Conservation (phyloP, 768 basidiomycete genomes). For the Phanerochaete sordida region DNA sequence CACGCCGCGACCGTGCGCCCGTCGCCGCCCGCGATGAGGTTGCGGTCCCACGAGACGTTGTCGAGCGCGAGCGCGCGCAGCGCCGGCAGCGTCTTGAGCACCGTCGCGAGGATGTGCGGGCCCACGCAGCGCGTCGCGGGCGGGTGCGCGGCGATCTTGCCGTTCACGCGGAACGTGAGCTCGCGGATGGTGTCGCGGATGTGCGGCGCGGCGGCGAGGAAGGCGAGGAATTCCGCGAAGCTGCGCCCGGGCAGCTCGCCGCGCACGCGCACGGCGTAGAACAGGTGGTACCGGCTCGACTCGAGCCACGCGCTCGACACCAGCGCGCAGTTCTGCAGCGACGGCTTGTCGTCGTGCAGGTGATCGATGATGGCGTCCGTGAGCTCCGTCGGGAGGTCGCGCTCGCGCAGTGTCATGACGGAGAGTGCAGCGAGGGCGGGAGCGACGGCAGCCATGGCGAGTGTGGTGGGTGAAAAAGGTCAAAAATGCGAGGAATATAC, state of each 20-base stretch:
- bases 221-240: neutral
- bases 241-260: neutral
- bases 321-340: constrained; percentile 9
- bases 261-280: neutral
- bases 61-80: neutral
- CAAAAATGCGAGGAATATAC: neutral
- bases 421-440: neutral
- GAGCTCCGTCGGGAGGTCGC: constrained; percentile 12
- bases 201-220: neutral
- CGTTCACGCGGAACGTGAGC: neutral
- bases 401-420: neutral
- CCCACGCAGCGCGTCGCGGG: neutral
- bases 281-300: constrained; percentile 14
- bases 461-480: neutral
- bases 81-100: neutral
- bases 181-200: neutral
- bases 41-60: constrained; percentile 5
- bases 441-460: neutral
- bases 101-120: neutral
- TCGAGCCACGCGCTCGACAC: constrained; percentile 6
- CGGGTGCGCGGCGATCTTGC: neutral
- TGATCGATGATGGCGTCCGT: constrained; percentile 16
- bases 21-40: neutral
- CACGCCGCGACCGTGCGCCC: neutral
- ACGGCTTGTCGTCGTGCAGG: constrained; percentile 13